Base-by-base conservation (phyloP, 495 filamentous ascomycete species). In the Pseudoneurospora amorphoporcata region DNA sequence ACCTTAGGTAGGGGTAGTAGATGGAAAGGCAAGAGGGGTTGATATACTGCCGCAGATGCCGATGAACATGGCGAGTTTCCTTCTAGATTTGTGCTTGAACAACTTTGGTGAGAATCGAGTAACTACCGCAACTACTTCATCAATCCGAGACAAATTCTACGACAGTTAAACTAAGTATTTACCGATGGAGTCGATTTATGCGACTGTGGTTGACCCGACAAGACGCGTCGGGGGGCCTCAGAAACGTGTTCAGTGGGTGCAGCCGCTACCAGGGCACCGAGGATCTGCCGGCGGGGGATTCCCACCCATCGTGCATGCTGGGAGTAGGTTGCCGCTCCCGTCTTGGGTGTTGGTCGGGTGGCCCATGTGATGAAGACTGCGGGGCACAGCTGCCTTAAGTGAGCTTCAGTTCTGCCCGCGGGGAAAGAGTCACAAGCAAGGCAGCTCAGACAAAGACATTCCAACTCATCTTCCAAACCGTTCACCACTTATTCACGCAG, bases 31-130 rank as follows among this genome's bases (percentile, higher is more conserved):
- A 43, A 45, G 61, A 73, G 72, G 58, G 70, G 68, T 70, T 72
- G 70, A 78, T 84, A 82, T 86, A 94, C 94, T 90, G 81, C 95
- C 95, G 80, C 94, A 98, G 72, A 99, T 84, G 58, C 95, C 95
- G 73, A 99, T 93, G 32, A 99, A 88, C 95, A 98, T 98, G 73
- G 76, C 85, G 71, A 19, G 10, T 38, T 32, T 29, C 35, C 16
- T 39, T 42, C 41, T 1, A 6, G 35, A 39, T 37, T 8, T 1
- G 3, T 19, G n/a, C 8, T 58, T 14, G 23, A 14, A 43, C 0
- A 17, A 37, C 0, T 65, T 8, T 32, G 6, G 7, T 32, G 0
- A 61, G 29, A 6, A 16, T 35, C 14, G 29, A 61, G 7, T 35
- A 17, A 35, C 0, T 8, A 29, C 4, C 0, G 19, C 53, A 5